Base-by-base conservation (phyloP, 345 rosid species). In the Linum lewisii region DNA sequence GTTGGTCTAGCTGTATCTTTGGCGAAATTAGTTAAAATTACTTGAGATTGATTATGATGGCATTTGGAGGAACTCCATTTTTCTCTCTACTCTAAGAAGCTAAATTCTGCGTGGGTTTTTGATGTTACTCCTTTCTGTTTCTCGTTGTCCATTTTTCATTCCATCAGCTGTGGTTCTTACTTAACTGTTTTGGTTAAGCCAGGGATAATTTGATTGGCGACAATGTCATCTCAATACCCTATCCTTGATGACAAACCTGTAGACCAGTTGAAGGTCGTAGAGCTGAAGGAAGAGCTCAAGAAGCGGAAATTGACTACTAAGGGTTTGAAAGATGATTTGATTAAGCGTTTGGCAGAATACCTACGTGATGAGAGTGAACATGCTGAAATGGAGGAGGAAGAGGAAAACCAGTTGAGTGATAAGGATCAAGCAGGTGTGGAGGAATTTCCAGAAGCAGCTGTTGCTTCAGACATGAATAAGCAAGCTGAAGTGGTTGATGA, bases 281-380 rank as follows among this genome's bases (percentile, higher is more conserved):
- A 87, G 78, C 72, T 94, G 73, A 94, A 85, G 66, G 99, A 94
- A 65, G 99, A 94, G 83, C 96, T 94, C 51, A 94, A 79, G 65
- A 80, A 69, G 73, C 69, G 99, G 64, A 85, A 73, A 47, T 65
- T 90, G 71, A 67, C 77, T 24, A 79, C 78, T 18, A 78, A 70
- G 63, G 97, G 99, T 59, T 77, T 90, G 81, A 94, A 94, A 78
- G 90, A 82, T 47, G 97, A 94, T 49, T 66, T 93, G 83, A 77
- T 93, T 54, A 90, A 52, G 75, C 90, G 95, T 22, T 68, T 94
- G 71, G 87, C 81, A 72, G 92, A 87, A 59, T 88, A 90, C 0
- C 53, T 90, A 69, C 82, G 81, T 24, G 9, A 49, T 61, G 96
- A 93, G 69, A 73, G 69, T 78, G 89, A 88, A 82, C 75, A 47